phyloP scores from a whole-genome alignment of 169 alveolate species.

The Plasmodium gaboni region DNA sequence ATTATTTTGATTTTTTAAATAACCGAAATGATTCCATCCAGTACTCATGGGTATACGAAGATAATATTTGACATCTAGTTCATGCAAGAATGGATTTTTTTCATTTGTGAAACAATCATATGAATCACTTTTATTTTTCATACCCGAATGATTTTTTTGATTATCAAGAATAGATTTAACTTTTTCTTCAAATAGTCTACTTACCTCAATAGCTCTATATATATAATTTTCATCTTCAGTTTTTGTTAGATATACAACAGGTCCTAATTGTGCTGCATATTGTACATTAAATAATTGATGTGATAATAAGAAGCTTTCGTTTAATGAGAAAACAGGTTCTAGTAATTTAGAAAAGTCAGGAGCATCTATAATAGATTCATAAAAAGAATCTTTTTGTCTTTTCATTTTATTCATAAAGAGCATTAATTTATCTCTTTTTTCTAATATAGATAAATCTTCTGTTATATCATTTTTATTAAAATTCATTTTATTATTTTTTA shows the following conservation, averaged over 20 bases:
- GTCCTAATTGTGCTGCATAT: constrained; percentile 72
- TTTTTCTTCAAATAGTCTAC: constrained; percentile 63
- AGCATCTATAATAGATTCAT: constrained; percentile 46
- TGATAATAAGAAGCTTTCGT: constrained; percentile 58
- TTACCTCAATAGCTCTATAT: constrained; percentile 67
- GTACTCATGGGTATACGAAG: constrained; percentile 71
- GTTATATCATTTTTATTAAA: background rate
- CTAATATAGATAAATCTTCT: constrained; percentile 3
- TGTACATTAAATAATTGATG: constrained; percentile 67
- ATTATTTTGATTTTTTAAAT: constrained; percentile 60
- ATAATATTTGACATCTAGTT: constrained; percentile 65
- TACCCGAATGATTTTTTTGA: constrained; percentile 18
- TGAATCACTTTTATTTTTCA: constrained; percentile 29
- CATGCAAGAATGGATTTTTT: constrained; percentile 47
- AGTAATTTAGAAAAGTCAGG: constrained; percentile 64
- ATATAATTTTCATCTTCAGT: constrained; percentile 68
- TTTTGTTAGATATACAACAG: constrained; percentile 61
- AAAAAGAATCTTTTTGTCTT: constrained; percentile 64
- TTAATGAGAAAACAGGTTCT: constrained; percentile 61
- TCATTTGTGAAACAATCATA: constrained; percentile 39
- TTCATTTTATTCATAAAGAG: constrained; percentile 49
- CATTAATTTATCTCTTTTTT: constrained; percentile 52
- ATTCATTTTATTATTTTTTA: background rate
- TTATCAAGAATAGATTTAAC: constrained; percentile 68
- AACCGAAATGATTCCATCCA: constrained; percentile 74